A percentile compares a stretch with the other conserved stretches of the same genome.
phyloP scores from a whole-genome alignment of 371 early-diverging fungal genomes.

The Mortierella sp. region DNA sequence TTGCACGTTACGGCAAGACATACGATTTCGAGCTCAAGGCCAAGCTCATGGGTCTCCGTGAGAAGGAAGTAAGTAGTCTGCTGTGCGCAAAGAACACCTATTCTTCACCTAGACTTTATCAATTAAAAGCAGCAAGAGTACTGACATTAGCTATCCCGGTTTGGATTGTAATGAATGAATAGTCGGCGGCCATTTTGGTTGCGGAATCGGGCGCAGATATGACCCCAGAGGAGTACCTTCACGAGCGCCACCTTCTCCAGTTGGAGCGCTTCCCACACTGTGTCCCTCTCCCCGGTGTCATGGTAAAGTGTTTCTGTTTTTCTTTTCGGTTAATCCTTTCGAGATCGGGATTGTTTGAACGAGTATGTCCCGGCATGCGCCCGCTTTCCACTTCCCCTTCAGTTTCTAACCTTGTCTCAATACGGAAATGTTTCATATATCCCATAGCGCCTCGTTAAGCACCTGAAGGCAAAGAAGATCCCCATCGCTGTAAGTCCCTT shows the following conservation, averaged over 20 bases:
- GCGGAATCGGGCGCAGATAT: conserved; percentile 67
- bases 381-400: neutral
- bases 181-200: conserved; percentile 83
- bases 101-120: neutral
- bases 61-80: conserved; percentile 63
- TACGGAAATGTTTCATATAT: neutral
- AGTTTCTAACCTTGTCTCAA: conserved; percentile 2
- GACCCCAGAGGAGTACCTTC: conserved; percentile 85
- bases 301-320: conserved; percentile 45
- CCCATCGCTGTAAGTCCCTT: conserved; percentile 84
- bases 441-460: conserved; percentile 73
- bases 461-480: conserved; percentile 80
- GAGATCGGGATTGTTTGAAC: neutral
- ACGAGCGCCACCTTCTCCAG: conserved; percentile 67
- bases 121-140: neutral
- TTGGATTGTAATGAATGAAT: neutral
- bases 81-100: neutral
- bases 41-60: conserved; percentile 85
- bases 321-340: conserved; percentile 4
- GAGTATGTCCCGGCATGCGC: neutral
- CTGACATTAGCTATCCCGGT: neutral
- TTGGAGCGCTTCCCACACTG: conserved; percentile 73
- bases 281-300: conserved; percentile 80
- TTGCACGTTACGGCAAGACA: conserved; percentile 74
- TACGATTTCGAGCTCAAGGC: conserved; percentile 87